Percentiles rank a stretch among this genome's conserved stretches.
phyloP scores from a whole-genome alignment of 192 early-diverging fungal species.

The Chytriomyces hyalinus region DNA sequence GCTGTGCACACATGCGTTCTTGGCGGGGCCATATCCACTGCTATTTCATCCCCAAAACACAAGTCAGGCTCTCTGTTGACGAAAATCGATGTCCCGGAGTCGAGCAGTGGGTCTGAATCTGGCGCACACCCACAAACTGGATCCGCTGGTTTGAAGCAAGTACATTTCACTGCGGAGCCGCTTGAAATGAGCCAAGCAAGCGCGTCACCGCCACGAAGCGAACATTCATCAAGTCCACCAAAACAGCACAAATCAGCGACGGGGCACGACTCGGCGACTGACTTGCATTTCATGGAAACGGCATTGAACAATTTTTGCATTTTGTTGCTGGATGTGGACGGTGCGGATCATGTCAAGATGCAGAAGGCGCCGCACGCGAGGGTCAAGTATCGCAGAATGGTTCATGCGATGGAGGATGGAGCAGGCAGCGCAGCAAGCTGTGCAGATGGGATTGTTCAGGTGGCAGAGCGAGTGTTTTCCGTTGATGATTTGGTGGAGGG shows the following conservation, averaged over 20 bases:
- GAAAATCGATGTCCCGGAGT: background rate
- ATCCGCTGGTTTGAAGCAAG: background rate
- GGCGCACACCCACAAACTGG: background rate
- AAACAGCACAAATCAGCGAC: background rate
- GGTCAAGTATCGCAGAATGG: slow-evolving; percentile 36
- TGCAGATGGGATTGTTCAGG: background rate
- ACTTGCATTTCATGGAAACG: background rate
- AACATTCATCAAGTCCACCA: background rate
- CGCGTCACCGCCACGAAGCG: background rate
- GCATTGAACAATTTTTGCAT: slow-evolving; percentile 40
- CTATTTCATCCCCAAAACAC: slow-evolving; percentile 3
- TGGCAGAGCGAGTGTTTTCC: background rate
- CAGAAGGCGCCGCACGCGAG: slow-evolving; percentile 27
- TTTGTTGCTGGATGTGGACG: slow-evolving; percentile 42
- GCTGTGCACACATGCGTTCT: background rate
- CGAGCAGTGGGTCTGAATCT: background rate
- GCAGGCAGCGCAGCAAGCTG: background rate
- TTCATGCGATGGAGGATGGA: slow-evolving; percentile 5
- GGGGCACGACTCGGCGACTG: background rate
- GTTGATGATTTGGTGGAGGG: slow-evolving; percentile 9
- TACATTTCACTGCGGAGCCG: slow-evolving; percentile 13
- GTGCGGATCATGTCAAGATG: slow-evolving; percentile 36
- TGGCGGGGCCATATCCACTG: slow-evolving; percentile 6
- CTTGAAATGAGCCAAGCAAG: background rate
- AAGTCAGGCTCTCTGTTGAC: background rate